Conservation (phyloP, 2,329 filamentous ascomycete species). For the Colletotrichum liriopes region DNA sequence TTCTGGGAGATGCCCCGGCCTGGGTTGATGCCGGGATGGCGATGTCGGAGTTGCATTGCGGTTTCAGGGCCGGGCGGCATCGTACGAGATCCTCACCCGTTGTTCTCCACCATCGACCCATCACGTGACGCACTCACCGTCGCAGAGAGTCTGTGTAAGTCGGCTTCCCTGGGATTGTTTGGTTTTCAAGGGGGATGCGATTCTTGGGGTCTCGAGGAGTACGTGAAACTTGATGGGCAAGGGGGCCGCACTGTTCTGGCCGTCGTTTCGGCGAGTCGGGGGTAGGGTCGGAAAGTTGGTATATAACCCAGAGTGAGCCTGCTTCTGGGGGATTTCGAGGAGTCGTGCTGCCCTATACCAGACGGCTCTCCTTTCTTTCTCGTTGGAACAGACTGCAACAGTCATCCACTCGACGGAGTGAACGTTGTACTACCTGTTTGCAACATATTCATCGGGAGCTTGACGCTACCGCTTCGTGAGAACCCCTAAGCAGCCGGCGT, state of each 20-base stretch:
- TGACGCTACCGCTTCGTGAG: too few relatives aligned
- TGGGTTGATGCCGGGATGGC: not conserved
- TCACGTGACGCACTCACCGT: slow-evolving; percentile 15
- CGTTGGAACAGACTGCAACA: not conserved
- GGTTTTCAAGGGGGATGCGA: slow-evolving; percentile 4
- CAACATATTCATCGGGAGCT: not conserved
- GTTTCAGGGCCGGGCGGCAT: slow-evolving; percentile 42
- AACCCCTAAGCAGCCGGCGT: not conserved
- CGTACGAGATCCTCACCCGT: slow-evolving; percentile 39
- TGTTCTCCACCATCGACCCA: slow-evolving; percentile 37
- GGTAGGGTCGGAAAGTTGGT: not conserved
- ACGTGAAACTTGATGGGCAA: not conserved
- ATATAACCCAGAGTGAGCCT: not conserved
- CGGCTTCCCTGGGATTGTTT: not conserved
- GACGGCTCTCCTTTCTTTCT: not conserved
- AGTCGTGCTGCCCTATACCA: too few relatives aligned
- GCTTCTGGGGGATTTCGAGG: not conserved
- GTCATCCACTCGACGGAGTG: not conserved
- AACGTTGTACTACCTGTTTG: not conserved
- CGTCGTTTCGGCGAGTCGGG: not conserved
- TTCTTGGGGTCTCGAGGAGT: not conserved
- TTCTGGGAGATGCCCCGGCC: not conserved
- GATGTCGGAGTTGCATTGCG: slow-evolving; percentile 33
- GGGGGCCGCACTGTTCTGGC: not conserved
- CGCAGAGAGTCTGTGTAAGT: slow-evolving; percentile 35